These are phyloP conservation scores for Omphalotus guepiniiformis DNA, from an alignment of 768 basidiomycete genomes.

Conservation along the genomic window DNA sequence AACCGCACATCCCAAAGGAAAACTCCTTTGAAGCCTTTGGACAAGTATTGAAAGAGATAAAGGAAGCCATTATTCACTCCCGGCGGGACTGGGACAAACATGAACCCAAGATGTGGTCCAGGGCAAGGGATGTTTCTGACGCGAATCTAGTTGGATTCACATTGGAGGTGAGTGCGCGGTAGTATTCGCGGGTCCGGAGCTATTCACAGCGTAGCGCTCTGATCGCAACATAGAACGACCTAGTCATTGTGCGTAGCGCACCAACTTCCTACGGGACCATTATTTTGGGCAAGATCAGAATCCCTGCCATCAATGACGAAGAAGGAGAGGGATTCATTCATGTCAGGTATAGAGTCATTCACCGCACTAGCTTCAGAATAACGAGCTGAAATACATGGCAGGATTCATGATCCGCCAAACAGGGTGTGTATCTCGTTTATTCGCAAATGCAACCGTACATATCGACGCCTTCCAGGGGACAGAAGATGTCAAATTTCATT, in stretches of 20 bases:
- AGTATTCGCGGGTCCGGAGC: neutral
- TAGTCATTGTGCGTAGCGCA: constrained; percentile 48
- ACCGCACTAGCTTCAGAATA: neutral
- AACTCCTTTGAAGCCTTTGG: constrained; percentile 68
- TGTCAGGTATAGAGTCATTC: constrained; percentile 46
- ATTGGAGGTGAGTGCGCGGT: constrained; percentile 35
- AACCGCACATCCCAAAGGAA: constrained; percentile 51
- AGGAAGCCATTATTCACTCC: constrained; percentile 60
- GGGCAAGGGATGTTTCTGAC: constrained; percentile 51
- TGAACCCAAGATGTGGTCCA: constrained; percentile 41
- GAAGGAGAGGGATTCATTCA: constrained; percentile 67
- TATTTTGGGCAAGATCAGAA: constrained; percentile 71
- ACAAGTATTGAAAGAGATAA: constrained; percentile 49
- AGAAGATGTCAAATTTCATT: constrained; percentile 68
- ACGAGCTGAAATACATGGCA: constrained; percentile 28
- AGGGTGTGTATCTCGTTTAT: constrained; percentile 35
- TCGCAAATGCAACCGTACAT: neutral
- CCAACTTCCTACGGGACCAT: constrained; percentile 64
- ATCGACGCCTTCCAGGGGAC: constrained; percentile 38
- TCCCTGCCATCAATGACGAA: constrained; percentile 60
- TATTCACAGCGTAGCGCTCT: neutral
- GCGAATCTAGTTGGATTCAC: constrained; percentile 47
- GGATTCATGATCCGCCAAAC: constrained; percentile 75
- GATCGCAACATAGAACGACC: constrained; percentile 25
- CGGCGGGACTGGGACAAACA: constrained; percentile 70